phyloP scores from a whole-genome alignment of 2,329 filamentous ascomycete species.

The Penicillium verrucosum region DNA sequence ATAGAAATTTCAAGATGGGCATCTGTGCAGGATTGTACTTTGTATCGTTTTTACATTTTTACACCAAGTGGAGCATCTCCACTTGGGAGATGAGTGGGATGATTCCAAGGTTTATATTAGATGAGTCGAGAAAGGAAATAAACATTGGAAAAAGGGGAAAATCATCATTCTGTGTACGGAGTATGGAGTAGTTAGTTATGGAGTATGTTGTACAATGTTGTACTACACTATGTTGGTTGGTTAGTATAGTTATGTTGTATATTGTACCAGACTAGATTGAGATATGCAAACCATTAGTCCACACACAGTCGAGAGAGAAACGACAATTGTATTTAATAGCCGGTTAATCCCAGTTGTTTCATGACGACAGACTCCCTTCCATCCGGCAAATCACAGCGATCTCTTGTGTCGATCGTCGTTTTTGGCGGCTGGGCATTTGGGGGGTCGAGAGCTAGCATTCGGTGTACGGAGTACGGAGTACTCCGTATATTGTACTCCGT shows the following conservation, averaged over 20 bases:
- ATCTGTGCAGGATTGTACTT: not conserved
- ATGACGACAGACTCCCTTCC: not conserved
- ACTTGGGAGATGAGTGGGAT: not conserved
- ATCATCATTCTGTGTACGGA: not conserved
- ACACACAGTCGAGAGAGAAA: not conserved
- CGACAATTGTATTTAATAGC: not conserved
- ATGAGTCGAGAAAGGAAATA: not conserved
- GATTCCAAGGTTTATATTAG: not conserved
- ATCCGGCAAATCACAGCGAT: conserved; percentile 3
- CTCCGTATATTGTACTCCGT: not conserved
- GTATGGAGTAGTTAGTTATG: too few species aligned
- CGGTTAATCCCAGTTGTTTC: not conserved
- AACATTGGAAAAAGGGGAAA: not conserved
- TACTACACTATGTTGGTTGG: too few species aligned
- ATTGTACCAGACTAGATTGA: not conserved
- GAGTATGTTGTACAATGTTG: not conserved
- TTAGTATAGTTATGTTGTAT: not conserved
- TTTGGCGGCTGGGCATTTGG: conserved; percentile 3
- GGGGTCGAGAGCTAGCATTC: not conserved
- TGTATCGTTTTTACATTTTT: not conserved
- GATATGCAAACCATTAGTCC: too few species aligned
- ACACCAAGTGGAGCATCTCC: not conserved
- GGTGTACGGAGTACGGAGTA: not conserved
- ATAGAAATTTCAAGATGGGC: not conserved
- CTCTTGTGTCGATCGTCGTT: conserved; percentile 11